A percentile compares a stretch with the other conserved stretches of the same genome.
Conservation (phyloP, 805 yeast genomes). For the Komagataella kurtzmanii region DNA sequence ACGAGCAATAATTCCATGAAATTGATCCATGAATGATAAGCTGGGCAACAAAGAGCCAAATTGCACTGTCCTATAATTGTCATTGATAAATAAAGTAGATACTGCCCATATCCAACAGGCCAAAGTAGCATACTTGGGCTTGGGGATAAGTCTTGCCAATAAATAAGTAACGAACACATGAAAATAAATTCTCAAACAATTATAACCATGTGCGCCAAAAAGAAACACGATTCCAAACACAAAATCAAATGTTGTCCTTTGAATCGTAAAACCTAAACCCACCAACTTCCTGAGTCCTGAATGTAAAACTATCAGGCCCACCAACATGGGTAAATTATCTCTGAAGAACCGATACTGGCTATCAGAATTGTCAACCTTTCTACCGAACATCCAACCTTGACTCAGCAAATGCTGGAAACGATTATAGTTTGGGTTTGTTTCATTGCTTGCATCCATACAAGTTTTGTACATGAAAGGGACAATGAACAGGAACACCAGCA, state of each 20-base stretch:
- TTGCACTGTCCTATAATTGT: conserved; percentile 40
- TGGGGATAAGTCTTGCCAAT: conserved; percentile 26
- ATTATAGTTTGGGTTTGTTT: conserved; percentile 60
- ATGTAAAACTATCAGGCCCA: conserved; percentile 45
- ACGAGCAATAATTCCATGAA: conserved; percentile 66
- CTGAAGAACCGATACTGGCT: conserved; percentile 80
- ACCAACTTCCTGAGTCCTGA: conserved; percentile 28
- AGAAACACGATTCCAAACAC: conserved; percentile 58
- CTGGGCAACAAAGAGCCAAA: conserved; percentile 26
- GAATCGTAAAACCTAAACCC: conserved; percentile 11
- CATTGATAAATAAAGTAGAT: conserved; percentile 68
- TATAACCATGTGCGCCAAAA: conserved; percentile 70
- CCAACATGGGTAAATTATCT: conserved; percentile 55
- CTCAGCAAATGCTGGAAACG: conserved; percentile 46
- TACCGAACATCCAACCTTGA: conserved; percentile 82
- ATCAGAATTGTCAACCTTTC: conserved; percentile 89
- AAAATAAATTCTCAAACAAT: conserved; percentile 42
- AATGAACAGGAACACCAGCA: conserved; percentile 44
- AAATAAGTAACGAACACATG: conserved; percentile 43
- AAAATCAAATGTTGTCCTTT: conserved; percentile 57
- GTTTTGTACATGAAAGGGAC: conserved; percentile 78
- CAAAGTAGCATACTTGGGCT: conserved; percentile 24
- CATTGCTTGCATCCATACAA: conserved; percentile 70
- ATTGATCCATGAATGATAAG: conserved; percentile 47
- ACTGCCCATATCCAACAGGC: conserved; percentile 72